These are phyloP conservation scores for Citrus maxima DNA, from an alignment of 345 rosid species.

Conservation along the genomic window DNA sequence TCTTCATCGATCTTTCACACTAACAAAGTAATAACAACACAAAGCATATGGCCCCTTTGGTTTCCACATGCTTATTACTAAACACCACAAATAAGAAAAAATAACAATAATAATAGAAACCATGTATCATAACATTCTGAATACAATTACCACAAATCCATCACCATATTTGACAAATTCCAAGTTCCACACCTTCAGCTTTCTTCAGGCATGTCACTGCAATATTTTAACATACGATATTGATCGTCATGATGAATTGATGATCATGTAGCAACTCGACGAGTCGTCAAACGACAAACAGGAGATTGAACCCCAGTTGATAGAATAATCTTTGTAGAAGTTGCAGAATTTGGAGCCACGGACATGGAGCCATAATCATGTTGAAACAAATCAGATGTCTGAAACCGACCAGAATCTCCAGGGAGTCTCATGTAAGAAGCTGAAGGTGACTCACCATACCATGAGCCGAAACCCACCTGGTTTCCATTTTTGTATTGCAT, in stretches of 20 bases:
- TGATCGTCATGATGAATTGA: not conserved
- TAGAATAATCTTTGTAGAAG: constrained; percentile 34
- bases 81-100: not conserved
- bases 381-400: constrained; percentile 44
- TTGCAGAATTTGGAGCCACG: constrained; percentile 6
- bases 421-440: constrained; percentile 80
- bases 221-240: not conserved
- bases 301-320: constrained; percentile 65
- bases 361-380: constrained; percentile 35
- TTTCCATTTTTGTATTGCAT: constrained; percentile 62
- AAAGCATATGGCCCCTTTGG: constrained; percentile 39
- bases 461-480: constrained; percentile 32
- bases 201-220: constrained; percentile 23
- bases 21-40: not conserved
- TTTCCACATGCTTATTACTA: constrained; percentile 27
- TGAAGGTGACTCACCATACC: constrained; percentile 61
- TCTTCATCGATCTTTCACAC: not conserved
- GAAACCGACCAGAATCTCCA: constrained; percentile 80
- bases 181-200: constrained; percentile 33
- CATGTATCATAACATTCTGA: not conserved
- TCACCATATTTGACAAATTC: not conserved
- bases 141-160: not conserved
- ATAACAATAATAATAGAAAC: not conserved
- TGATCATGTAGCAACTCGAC: constrained; percentile 43
- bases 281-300: constrained; percentile 40